A percentile compares a stretch with the other conserved stretches of the same genome.
phyloP scores from a whole-genome alignment of 495 filamentous ascomycete species.

The Penicillium roqueforti region DNA sequence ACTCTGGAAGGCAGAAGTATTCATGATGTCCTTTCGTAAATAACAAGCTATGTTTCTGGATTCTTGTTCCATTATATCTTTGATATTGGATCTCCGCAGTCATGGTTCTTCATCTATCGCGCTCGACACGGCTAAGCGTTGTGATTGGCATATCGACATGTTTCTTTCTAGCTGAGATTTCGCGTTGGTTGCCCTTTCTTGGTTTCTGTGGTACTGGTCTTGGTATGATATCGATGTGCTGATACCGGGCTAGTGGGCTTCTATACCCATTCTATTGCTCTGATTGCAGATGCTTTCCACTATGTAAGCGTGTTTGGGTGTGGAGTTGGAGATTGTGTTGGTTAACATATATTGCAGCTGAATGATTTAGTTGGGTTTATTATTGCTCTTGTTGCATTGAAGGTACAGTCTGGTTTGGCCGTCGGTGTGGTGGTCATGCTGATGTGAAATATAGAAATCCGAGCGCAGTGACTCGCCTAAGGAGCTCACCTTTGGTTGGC shows the following conservation, averaged over 20 bases:
- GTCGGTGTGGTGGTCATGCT: neutral
- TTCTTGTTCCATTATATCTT: neutral
- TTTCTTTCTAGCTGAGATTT: conserved; percentile 51
- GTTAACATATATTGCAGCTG: conserved; percentile 49
- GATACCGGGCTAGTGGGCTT: conserved; percentile 57
- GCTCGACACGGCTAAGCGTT: conserved; percentile 37
- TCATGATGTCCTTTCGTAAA: neutral
- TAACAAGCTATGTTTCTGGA: neutral
- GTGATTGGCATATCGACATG: conserved; percentile 48
- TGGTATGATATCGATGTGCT: conserved; percentile 1
- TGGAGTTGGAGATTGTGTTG: neutral
- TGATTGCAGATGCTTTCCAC: conserved; percentile 91
- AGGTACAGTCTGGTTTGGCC: conserved; percentile 40
- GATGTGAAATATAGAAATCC: conserved; percentile 21
- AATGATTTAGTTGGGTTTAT: conserved; percentile 87
- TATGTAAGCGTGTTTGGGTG: conserved; percentile 55
- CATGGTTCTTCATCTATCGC: conserved; percentile 32
- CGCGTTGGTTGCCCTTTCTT: conserved; percentile 27
- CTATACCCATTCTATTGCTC: conserved; percentile 74
- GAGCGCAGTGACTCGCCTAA: conserved; percentile 29
- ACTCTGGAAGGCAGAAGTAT: conserved; percentile 12
- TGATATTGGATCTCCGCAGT: neutral
- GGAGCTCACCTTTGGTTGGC: conserved; percentile 57
- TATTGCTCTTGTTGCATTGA: conserved; percentile 81
- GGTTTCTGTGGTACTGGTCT: neutral